phyloP scores from a whole-genome alignment of 2,329 filamentous ascomycete genomes.

The Penicillium olsonii region DNA sequence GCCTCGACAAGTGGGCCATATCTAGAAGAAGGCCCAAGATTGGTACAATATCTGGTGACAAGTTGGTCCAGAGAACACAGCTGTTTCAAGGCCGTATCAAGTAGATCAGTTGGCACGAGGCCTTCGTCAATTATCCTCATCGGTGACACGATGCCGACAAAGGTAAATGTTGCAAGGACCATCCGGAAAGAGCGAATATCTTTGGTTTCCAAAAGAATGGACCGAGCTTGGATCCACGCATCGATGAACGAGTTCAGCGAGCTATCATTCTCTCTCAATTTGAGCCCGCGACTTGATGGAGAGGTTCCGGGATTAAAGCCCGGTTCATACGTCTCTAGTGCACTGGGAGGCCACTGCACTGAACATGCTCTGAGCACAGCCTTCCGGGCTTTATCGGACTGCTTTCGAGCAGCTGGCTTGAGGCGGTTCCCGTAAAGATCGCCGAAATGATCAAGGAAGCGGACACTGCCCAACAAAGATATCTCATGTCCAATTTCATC shows the following conservation, averaged over 20 bases:
- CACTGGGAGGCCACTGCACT: conserved; percentile 22
- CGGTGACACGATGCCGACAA: conserved; percentile 24
- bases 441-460: conserved; percentile 28
- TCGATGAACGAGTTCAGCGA: conserved; percentile 17
- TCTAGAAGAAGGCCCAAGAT: conserved; percentile 19
- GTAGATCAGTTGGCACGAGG: conserved; percentile 12
- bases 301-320: too few species aligned
- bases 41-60: conserved; percentile 19
- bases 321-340: background rate
- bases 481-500: conserved; percentile 1
- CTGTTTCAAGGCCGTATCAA: conserved; percentile 17
- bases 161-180: conserved; percentile 22
- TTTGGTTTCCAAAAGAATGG: conserved; percentile 6
- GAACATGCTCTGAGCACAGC: conserved; percentile 20
- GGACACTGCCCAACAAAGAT: conserved; percentile 21
- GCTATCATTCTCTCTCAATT: background rate
- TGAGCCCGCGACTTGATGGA: background rate
- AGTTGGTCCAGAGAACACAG: conserved; percentile 15
- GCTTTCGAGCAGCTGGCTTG: conserved; percentile 7
- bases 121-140: conserved; percentile 1
- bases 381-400: conserved; percentile 22
- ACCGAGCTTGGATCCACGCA: conserved; percentile 18
- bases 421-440: conserved; percentile 24
- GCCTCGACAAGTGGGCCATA: conserved; percentile 21
- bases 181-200: conserved; percentile 22